These are phyloP conservation scores for Myriosclerotinia curreyana DNA, from an alignment of 2,329 filamentous ascomycete genomes.

Conservation along the genomic window DNA sequence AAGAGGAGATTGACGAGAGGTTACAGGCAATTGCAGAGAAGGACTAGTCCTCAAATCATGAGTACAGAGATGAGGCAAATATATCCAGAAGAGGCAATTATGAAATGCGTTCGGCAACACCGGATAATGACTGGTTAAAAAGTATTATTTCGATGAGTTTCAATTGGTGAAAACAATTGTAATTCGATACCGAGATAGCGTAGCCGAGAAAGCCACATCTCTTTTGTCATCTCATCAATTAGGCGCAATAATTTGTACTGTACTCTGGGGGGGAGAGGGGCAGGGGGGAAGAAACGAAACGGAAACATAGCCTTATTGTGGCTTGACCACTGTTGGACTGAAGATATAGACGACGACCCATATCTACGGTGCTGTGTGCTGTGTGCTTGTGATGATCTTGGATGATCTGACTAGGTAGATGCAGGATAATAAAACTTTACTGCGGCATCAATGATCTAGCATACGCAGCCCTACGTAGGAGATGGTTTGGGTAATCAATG, in stretches of 20 bases:
- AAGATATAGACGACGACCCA: conserved; percentile 15
- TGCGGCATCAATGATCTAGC: conserved; percentile 1
- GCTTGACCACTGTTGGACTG: conserved; percentile 28
- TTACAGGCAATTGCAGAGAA: conserved; percentile 98
- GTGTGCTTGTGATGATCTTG: background rate
- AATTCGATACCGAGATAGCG: conserved; percentile 29
- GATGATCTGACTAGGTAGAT: conserved; percentile 7
- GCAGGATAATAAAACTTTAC: background rate
- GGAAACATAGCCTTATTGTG: conserved; percentile 32
- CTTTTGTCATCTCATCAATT: conserved; percentile 28
- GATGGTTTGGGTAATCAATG: conserved; percentile 1
- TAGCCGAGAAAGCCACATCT: conserved; percentile 29
- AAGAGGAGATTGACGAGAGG: conserved; percentile 97
- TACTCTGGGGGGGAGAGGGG: no score
- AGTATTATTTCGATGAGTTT: conserved; percentile 12
- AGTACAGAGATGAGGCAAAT: conserved; percentile 22
- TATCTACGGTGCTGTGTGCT: background rate
- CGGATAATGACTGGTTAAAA: conserved; percentile 25
- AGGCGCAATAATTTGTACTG: conserved; percentile 16
- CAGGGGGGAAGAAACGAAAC: background rate
- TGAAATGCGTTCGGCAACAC: conserved; percentile 30
- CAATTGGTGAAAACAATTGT: conserved; percentile 26
- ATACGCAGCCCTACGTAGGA: conserved; percentile 14
- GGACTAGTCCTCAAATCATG: conserved; percentile 59
- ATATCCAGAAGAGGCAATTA: conserved; percentile 31